Conservation (phyloP, 768 basidiomycete genomes). For the Boletus barrowsii region DNA sequence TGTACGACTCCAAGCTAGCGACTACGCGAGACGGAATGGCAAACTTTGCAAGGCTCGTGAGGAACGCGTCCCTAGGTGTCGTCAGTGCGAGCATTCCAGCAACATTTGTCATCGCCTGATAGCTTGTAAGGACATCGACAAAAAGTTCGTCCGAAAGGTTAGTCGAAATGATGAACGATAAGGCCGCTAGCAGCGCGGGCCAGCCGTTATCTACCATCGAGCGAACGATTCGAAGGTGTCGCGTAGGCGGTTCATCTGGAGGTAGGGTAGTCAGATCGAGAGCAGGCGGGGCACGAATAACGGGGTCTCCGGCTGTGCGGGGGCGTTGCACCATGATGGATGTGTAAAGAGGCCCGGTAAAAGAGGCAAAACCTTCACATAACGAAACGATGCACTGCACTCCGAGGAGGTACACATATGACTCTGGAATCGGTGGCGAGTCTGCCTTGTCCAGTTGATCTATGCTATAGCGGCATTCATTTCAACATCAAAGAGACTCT, state of each 20-base stretch:
- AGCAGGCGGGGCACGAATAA: slow-evolving; percentile 69
- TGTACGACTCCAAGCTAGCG: slow-evolving; percentile 67
- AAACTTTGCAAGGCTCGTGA: slow-evolving; percentile 84
- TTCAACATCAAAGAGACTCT: background rate
- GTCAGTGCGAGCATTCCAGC: slow-evolving; percentile 83
- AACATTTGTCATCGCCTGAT: slow-evolving; percentile 82
- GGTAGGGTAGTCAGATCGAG: slow-evolving; percentile 60
- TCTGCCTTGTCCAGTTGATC: slow-evolving; percentile 99
- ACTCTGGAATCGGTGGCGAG: slow-evolving; percentile 88
- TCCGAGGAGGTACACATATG: slow-evolving; percentile 89
- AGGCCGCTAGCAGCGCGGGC: slow-evolving; percentile 88
- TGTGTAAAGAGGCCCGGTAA: slow-evolving; percentile 73
- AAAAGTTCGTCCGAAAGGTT: slow-evolving; percentile 93
- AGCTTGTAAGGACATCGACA: slow-evolving; percentile 76
- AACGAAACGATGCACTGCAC: slow-evolving; percentile 85
- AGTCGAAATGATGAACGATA: slow-evolving; percentile 86
- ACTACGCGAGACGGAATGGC: slow-evolving; percentile 91
- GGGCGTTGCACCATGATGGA: slow-evolving; percentile 65
- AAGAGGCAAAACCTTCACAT: slow-evolving; percentile 80
- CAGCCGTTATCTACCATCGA: slow-evolving; percentile 85
- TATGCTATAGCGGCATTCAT: slow-evolving; percentile 55
- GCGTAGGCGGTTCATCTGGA: slow-evolving; percentile 48
- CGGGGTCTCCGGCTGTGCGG: slow-evolving; percentile 57
- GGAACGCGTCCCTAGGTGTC: slow-evolving; percentile 91
- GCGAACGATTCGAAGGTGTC: slow-evolving; percentile 60